Evolutionary conservation across 2,329 filamentous ascomycete genomes (phyloP), one percentile per base, ranked within the genome.

Genomic region (Salinomyces thailandicus): DNA sequence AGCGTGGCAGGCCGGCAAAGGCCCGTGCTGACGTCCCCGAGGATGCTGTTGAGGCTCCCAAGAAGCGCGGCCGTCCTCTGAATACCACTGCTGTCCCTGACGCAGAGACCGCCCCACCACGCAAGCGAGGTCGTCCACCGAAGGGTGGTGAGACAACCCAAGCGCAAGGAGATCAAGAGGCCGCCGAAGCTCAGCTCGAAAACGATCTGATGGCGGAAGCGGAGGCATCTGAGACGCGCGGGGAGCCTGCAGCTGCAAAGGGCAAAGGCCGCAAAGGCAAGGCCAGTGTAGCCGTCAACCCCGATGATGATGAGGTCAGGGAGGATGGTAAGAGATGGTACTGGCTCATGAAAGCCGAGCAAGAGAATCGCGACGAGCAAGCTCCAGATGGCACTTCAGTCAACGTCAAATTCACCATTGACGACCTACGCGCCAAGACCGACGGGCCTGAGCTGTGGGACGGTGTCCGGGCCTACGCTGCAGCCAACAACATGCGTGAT

Each of bases 321-420:
- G 4, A 26, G 22, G 22, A n/a, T n/a, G n/a, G 22, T 26, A n/a
- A 8, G n/a, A 26, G n/a, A 35, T 45, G 51, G 14, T 68, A 59
- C 49, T 71, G 67, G 67, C 60, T 70, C 5, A 59, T 71, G 54
- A 71, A 70, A 49, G 65, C 67, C 27, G 67, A 98, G 62, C 89
- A 91, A 0, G 83, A 93, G 50, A 77, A 85, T 3, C 80, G 91
- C 5, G 64, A 86, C 12, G 85, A 93, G 57, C 48, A 39, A 11
- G 37, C 52, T 13, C 41, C 45, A 15, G 89, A 86, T 37, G 89
- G 86, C 1, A 89, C 86, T 36, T 84, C 85, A 1, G 68, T 83
- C 34, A 87, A 96, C 55, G 85, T 95, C 31, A 81, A 77, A 48
- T 98, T 96, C 62, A 93, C 86, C 1, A 95, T 98, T 52, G 86